Evolutionary conservation across 2,329 filamentous ascomycete genomes (phyloP).

Genomic region (Mycosphaerella arachidis): DNA sequence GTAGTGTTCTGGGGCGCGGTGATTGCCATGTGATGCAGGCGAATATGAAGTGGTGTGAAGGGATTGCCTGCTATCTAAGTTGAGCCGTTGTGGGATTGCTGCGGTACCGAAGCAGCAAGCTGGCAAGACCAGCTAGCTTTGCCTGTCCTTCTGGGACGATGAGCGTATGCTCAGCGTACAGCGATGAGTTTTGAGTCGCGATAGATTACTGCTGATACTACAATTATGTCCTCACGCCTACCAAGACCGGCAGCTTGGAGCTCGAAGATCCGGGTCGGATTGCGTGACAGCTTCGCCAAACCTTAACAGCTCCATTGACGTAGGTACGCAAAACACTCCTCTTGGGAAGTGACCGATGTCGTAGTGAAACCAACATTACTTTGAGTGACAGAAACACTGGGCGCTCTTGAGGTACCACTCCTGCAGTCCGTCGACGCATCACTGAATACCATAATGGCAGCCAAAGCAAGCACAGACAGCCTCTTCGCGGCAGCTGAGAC

Average conservation of each 20-base stretch:
- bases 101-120: constrained; percentile 8
- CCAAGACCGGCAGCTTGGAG: not conserved
- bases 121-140: not conserved
- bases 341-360: not conserved
- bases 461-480: not conserved
- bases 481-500: not conserved
- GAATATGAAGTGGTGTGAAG: constrained; percentile 10
- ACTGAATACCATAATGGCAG: not conserved
- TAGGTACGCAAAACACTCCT: not conserved
- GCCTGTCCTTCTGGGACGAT: not conserved
- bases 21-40: constrained; percentile 27
- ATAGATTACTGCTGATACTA: not conserved
- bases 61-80: constrained; percentile 9
- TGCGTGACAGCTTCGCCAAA: not conserved
- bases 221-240: not conserved
- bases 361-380: too few species aligned
- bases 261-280: not conserved
- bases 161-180: not conserved
- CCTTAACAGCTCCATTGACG: not conserved
- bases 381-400: too few species aligned
- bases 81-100: constrained; percentile 8
- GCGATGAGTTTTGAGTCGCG: not conserved
- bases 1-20: constrained; percentile 42
- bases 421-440: not conserved
- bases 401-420: too few species aligned